Base-by-base conservation (phyloP, 129 eudicot species). In the Flaveria bidentis region DNA sequence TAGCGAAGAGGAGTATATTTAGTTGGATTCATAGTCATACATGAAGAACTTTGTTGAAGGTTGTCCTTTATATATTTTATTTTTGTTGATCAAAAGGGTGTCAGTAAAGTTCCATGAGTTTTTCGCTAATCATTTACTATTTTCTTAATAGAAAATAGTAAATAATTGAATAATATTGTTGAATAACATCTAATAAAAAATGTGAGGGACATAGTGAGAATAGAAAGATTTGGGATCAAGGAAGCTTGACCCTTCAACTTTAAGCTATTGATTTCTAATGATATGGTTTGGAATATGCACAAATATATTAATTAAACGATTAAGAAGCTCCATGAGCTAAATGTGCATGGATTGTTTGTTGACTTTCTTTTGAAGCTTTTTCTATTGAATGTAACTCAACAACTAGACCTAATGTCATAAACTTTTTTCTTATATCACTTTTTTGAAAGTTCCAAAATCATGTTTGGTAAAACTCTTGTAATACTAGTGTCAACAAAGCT, bases 181-280 rank as follows among this genome's bases (percentile, higher is more conserved):
- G 69, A 45, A 28, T 28, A 66, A 33, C 80, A 70, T 60, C 49
- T 44, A 76, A 72, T 16, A 60, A 60, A 58, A 64, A 30, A 62
- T 56, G 73, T 22, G 78, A 71, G 81, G 75, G 78, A 61, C 75
- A 77, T 26, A 51, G 39, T 53, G 77, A 61, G 72, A 58, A 77
- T 53, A 76, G 75, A 41, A 75, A 76, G 79, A 82, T 82, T 82
- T 73, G 63, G 70, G 62, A 77, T 82, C 78, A 82, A 77, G 82
- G 82, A 77, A 82, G 78, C 82, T 16, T 65, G 82, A 82, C 25
- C 53, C 85, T 77, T 81, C 62, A 82, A 36, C 17, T 73, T 77
- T 18, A 77, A 77, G 74, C 36, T 77, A 82, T 63, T 64, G 75
- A 64, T 64, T 55, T 33, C 8, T 72, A 76, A 71, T 82, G 65